A percentile compares a stretch with the other conserved stretches of the same genome.
phyloP scores from a whole-genome alignment of 306 rosid species.

The Glycine soja region DNA sequence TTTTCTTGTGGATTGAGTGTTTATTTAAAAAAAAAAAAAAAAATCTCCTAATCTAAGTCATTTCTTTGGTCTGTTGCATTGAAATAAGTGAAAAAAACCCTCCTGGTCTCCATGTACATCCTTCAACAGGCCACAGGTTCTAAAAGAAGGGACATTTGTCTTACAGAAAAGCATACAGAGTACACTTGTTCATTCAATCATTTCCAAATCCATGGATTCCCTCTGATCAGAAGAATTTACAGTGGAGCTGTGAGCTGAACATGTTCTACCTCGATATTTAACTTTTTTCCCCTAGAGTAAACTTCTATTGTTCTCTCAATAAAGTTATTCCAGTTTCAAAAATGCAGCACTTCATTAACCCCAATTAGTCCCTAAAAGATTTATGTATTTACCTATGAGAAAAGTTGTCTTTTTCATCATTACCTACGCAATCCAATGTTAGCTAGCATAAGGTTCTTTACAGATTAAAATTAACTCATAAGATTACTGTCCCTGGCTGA shows the following conservation, averaged over 20 bases:
- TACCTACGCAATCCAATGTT: neutral
- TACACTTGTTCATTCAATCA: neutral
- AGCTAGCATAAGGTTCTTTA: slow-evolving; percentile 18
- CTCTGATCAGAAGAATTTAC: neutral
- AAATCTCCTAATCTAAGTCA: neutral
- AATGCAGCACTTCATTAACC: neutral
- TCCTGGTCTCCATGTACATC: neutral
- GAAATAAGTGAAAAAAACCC: neutral
- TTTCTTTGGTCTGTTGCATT: neutral
- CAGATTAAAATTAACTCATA: slow-evolving; percentile 8
- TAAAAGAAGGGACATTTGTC: neutral
- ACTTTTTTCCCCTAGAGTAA: slow-evolving; percentile 7
- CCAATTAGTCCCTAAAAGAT: neutral
- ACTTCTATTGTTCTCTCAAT: neutral
- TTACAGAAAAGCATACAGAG: neutral
- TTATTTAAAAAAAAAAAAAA: neutral
- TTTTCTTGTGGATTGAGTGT: neutral
- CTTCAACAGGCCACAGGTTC: slow-evolving; percentile 1
- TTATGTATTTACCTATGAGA: slow-evolving; percentile 6
- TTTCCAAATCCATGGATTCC: slow-evolving; percentile 22
- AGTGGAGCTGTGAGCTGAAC: neutral
- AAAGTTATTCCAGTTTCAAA: slow-evolving; percentile 4
- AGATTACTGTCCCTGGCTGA: slow-evolving; percentile 6
- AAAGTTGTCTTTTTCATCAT: neutral
- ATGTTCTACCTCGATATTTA: slow-evolving; percentile 21